Evolutionary conservation across 441 rosid species (phyloP), one percentile per base, ranked within the genome.

Genomic region (Kokia cookei): DNA sequence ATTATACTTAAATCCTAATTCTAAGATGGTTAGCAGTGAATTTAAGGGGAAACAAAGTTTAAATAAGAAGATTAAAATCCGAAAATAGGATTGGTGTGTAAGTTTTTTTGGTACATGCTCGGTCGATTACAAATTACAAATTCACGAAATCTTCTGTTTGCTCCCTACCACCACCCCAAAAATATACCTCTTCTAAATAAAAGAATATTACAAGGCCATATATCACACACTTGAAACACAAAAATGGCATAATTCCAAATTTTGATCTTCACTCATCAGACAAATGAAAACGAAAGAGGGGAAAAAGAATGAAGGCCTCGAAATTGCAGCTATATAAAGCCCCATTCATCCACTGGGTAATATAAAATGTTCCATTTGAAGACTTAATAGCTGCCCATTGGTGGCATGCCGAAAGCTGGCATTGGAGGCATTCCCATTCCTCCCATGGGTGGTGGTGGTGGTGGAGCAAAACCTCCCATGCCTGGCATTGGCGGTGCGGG

Each of bases 401-500:
- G 87, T 4, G 97, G 97, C 97, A 93, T 92, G 69, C 99, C 99
- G 24, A 77, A 93, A 54, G 98, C 85, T 19, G 99, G 97, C 99
- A 95, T 91, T 1, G 93, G 90, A 17, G 93, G 97, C 99, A 96
- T 90, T 15, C 97, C 97, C 90, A 90, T 87, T 29, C 91, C 99
- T 0, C 91, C 91, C 96, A 93, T 90, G 3, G 86, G 89, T 59
- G 93, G 97, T 70, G 90, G 91, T 29, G 22, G 90, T 3, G 58
- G 32, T 55, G 61, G 90, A 12, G 81, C 90, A 63, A 75, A 89
- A 55, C 89, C 92, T 7, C 95, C 65, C 99, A 96, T 93, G 9
- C 98, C 97, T 1, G 97, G 97, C 94, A 96, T 86, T 17, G 98
- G 98, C 12, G 98, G 98, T 2, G 99, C 98, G 1, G 99, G 99